These are phyloP conservation scores for Arctium lappa DNA, from an alignment of 129 eudicot genomes.

Conservation along the genomic window DNA sequence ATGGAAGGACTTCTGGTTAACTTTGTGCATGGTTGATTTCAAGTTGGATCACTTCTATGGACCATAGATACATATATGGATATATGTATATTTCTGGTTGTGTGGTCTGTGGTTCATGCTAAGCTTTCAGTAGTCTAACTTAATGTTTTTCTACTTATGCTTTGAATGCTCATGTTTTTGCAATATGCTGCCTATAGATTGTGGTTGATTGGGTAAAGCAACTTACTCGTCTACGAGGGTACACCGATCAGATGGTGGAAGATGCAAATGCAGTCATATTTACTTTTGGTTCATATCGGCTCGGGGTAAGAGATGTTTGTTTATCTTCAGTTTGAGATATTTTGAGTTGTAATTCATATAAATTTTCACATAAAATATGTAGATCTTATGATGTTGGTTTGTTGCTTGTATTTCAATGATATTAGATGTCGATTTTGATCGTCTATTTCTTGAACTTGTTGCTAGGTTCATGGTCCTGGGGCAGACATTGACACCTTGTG, in stretches of 20 bases:
- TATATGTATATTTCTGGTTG: no score
- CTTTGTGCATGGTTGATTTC: neutral
- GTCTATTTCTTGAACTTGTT: constrained; percentile 13
- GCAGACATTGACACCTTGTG: constrained; percentile 93
- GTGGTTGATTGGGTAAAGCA: constrained; percentile 79
- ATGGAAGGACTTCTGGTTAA: neutral
- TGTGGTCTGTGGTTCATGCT: no score
- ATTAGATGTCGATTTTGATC: neutral
- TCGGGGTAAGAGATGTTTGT: constrained; percentile 54
- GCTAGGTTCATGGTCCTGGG: constrained; percentile 94
- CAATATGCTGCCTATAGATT: constrained; percentile 30
- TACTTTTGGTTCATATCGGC: constrained; percentile 80
- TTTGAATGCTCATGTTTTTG: neutral
- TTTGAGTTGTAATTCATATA: neutral
- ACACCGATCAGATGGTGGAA: constrained; percentile 76
- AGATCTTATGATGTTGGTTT: neutral
- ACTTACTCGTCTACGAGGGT: constrained; percentile 68
- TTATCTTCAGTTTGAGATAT: neutral
- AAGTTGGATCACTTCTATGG: neutral
- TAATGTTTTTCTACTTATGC: neutral
- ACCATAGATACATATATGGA: neutral
- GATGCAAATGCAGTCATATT: constrained; percentile 74
- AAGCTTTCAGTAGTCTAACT: no score
- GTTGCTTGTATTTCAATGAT: neutral
- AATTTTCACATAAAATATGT: neutral